Base-by-base conservation (phyloP, 2,329 filamentous ascomycete species). In the Tolypocladium sp. region DNA sequence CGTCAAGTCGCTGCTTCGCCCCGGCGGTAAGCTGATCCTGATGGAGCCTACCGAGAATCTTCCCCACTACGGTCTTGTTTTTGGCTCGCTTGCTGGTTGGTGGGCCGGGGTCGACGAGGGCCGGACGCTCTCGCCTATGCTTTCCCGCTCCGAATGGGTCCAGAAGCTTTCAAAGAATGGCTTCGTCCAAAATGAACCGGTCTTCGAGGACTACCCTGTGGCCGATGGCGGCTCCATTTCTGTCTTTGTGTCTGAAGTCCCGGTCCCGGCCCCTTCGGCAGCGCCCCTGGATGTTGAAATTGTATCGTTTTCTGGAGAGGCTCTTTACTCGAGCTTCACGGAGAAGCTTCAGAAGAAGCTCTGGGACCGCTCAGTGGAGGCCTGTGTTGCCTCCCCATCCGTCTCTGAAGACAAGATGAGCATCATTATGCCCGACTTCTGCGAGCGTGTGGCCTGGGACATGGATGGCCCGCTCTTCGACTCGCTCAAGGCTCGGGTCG, bases 361-460 rank as follows among this genome's bases (percentile, higher is more conserved):
- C 40, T 42, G 40, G 40, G 40, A 42, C 7, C 40, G 40, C 40
- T 42, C 40, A 42, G 40, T 42, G 40, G 40, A 42, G 20, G 17
- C 40, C 20, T 42, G 40, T 42, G 40, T 42, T 42, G 40, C 40
- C 40, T 42, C 40, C 20, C 40, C 40, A 42, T 42, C 76, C 74
- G 73, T 64, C 52, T 56, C 72, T 4, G 67, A 66, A 4, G 63
- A 68, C 53, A 67, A 70, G n/a, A 62, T 64, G 25, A 63, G 63
- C 12, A 59, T 64, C 17, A 52, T 38, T 42, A 55, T 35, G n/a
- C 38, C 57, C 5, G 58, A 60, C 57, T 63, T 62, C 61, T 49
- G 44, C n/a, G 9, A 58, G 42, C 57, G 40, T 42, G 40, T n/a
- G 40, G 40, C 40, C 40, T 42, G 40, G 40, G 40, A 42, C 40